Conservation (phyloP, 140 eudicot genomes). For the Ambrosia hybrid region DNA sequence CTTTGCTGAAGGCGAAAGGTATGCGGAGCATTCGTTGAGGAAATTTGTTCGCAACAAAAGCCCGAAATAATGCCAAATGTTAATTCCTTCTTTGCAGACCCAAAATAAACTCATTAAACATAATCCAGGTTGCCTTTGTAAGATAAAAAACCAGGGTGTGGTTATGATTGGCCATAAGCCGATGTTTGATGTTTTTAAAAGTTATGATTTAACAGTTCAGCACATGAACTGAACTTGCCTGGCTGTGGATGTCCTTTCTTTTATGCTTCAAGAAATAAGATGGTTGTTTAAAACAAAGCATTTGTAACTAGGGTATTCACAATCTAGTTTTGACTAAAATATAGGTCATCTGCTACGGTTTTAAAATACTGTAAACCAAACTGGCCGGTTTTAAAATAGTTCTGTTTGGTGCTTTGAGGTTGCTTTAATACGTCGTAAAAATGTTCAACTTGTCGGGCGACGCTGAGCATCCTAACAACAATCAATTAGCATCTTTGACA, state of each 20-base stretch:
- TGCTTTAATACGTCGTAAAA: no score
- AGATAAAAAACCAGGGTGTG: slow-evolving; percentile 23
- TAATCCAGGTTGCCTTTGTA: slow-evolving; percentile 19
- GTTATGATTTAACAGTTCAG: background rate
- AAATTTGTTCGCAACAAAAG: slow-evolving; percentile 64
- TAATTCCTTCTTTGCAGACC: slow-evolving; percentile 72
- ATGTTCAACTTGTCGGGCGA: no score
- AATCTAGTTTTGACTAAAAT: background rate
- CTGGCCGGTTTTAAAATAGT: background rate
- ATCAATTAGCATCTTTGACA: no score
- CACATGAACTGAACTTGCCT: background rate
- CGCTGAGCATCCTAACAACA: no score
- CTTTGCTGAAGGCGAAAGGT: slow-evolving; percentile 75
- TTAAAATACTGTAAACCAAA: background rate
- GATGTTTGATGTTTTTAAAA: background rate
- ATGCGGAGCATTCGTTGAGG: slow-evolving; percentile 61
- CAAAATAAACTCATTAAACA: slow-evolving; percentile 32
- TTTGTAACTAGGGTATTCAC: background rate
- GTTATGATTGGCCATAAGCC: slow-evolving; percentile 5
- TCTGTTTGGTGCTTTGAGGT: background rate
- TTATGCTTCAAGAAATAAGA: background rate
- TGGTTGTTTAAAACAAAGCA: background rate
- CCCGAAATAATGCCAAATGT: slow-evolving; percentile 71
- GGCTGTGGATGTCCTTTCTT: background rate
- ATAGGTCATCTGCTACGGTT: background rate